A percentile compares a stretch with the other conserved stretches of the same genome.
These are phyloP conservation scores for Brachypodium distachyon DNA, from an alignment of 202 grass and related monocot genomes.

Conservation along the genomic window DNA sequence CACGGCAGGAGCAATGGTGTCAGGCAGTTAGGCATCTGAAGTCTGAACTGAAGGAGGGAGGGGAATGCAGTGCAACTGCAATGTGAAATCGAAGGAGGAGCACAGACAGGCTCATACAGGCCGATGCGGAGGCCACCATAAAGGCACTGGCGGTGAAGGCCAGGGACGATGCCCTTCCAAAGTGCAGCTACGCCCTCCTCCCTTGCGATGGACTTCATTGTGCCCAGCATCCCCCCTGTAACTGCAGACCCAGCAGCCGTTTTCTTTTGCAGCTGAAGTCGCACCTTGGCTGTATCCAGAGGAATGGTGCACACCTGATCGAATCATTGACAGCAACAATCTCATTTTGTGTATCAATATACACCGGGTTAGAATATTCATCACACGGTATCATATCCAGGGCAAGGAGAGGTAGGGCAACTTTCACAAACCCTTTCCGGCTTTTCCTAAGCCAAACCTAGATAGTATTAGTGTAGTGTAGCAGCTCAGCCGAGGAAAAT, in stretches of 20 bases:
- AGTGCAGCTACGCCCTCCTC: slow-evolving; percentile 71
- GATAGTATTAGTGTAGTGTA: not conserved
- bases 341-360: not conserved
- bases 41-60: not conserved
- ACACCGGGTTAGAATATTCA: not conserved
- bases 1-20: not conserved
- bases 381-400: not conserved
- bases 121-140: slow-evolving; percentile 76
- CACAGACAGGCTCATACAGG: slow-evolving; percentile 84
- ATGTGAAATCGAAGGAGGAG: slow-evolving; percentile 7
- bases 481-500: not conserved
- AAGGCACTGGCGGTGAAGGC: slow-evolving; percentile 72
- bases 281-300: slow-evolving; percentile 91
- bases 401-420: not conserved
- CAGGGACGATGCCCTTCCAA: slow-evolving; percentile 83
- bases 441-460: too few species aligned
- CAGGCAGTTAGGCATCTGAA: not conserved
- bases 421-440: not conserved
- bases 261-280: slow-evolving; percentile 92
- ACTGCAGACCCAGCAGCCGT: not conserved
- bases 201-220: slow-evolving; percentile 48
- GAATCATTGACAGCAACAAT: slow-evolving; percentile 12
- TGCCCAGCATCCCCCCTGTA: slow-evolving; percentile 49
- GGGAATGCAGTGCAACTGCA: not conserved
- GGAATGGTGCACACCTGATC: slow-evolving; percentile 81